Evolutionary conservation across 768 basidiomycete genomes (phyloP).

Genomic region (Suillus subalutaceus): DNA sequence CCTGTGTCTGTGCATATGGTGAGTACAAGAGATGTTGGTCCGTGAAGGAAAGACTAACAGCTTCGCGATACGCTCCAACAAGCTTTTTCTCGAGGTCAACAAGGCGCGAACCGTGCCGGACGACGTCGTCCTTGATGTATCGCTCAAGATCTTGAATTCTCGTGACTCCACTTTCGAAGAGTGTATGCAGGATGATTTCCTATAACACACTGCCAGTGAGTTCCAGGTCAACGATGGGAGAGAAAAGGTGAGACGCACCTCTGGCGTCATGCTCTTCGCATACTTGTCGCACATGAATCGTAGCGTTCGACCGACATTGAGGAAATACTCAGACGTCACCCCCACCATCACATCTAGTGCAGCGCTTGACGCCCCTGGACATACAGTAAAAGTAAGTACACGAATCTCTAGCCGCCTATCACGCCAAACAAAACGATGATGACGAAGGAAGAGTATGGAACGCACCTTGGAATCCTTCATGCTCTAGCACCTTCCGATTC

Average conservation of each 20-base stretch:
- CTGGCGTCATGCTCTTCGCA: slow-evolving; percentile 75
- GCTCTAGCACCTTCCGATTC: slow-evolving; percentile 79
- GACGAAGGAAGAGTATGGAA: slow-evolving; percentile 12
- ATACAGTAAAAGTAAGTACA: neutral
- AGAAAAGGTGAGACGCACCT: slow-evolving; percentile 52
- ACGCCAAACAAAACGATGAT: neutral
- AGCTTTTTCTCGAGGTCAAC: slow-evolving; percentile 86
- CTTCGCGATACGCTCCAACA: slow-evolving; percentile 78
- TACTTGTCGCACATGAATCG: slow-evolving; percentile 83
- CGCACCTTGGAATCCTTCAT: slow-evolving; percentile 90
- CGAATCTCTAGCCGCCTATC: neutral
- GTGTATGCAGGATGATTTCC: slow-evolving; percentile 92
- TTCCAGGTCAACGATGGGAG: slow-evolving; percentile 7
- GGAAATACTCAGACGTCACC: slow-evolving; percentile 78
- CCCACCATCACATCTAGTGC: slow-evolving; percentile 78
- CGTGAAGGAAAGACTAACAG: slow-evolving; percentile 47
- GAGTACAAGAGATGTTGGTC: neutral
- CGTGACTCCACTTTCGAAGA: slow-evolving; percentile 87
- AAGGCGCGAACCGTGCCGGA: slow-evolving; percentile 78
- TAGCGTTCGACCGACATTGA: slow-evolving; percentile 87
- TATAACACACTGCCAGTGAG: slow-evolving; percentile 32
- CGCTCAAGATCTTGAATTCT: slow-evolving; percentile 79
- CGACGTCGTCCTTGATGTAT: slow-evolving; percentile 87
- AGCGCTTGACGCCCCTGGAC: slow-evolving; percentile 68
- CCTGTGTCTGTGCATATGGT: slow-evolving; percentile 34